phyloP scores from a whole-genome alignment of 2,329 filamentous ascomycete species.

The Graphiopsis chlorocephala region DNA sequence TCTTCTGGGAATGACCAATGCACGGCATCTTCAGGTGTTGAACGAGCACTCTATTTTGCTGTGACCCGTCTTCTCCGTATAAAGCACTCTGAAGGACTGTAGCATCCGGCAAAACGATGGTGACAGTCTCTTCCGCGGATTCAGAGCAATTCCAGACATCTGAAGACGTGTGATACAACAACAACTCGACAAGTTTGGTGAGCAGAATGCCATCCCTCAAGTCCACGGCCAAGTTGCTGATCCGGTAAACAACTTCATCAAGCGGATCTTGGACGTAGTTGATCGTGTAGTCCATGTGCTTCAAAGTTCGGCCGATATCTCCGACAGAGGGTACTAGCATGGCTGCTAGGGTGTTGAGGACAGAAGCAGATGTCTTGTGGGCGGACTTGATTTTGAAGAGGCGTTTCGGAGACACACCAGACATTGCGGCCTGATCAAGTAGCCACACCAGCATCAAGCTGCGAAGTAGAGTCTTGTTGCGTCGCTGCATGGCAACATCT shows the following conservation, averaged over 20 bases:
- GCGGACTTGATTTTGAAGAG: conserved; percentile 53
- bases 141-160: background rate
- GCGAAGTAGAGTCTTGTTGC: conserved; percentile 51
- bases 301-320: conserved; percentile 54
- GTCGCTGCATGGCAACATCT: background rate
- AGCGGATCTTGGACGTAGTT: conserved; percentile 55
- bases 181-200: conserved; percentile 58
- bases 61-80: conserved; percentile 30
- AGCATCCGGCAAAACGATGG: conserved; percentile 46
- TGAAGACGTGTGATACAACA: conserved; percentile 43
- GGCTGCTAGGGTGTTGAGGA: conserved; percentile 52
- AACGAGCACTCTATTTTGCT: conserved; percentile 49
- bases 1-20: conserved; percentile 53
- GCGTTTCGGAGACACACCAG: conserved; percentile 33
- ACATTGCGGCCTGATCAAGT: conserved; percentile 54
- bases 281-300: conserved; percentile 57
- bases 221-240: conserved; percentile 61
- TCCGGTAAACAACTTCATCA: conserved; percentile 57
- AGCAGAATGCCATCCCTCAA: conserved; percentile 60
- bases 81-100: conserved; percentile 41
- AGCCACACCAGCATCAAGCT: conserved; percentile 60
- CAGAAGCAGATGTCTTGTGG: conserved; percentile 55
- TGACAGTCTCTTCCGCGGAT: conserved; percentile 29
- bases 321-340: conserved; percentile 59
- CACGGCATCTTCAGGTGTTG: conserved; percentile 59